Evolutionary conservation across 768 basidiomycete genomes (phyloP), one percentile per base, ranked within the genome.

Genomic region (Boletus barrowsii): DNA sequence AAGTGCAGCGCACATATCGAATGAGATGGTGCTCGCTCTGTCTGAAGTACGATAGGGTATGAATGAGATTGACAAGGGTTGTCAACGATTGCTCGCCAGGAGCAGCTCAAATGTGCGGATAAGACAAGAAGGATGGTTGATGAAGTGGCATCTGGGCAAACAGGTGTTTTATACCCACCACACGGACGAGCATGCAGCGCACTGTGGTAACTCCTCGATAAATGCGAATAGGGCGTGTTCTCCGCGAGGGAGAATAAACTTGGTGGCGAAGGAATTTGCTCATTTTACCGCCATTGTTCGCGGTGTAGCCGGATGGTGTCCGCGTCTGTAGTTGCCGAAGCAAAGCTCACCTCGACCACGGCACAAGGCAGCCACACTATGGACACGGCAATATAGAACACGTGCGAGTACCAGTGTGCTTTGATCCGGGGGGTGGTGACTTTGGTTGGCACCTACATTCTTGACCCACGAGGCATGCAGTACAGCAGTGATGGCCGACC

Each of bases 51-150:
- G 43, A 26, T 32, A 51, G 41, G 35, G 35, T 55, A 55, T 54
- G 54, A 42, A 47, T 11, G 39, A 52, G 55, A 54, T 50, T 36
- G 30, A 24, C 10, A 42, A 29, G 45, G 39, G 42, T 47, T 26
- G 54, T 59, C 39, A 54, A 39, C 10, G 49, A 49, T 62, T 47
- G 58, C 65, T 72, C 69, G 55, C 69, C 69, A 56, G 71, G 69
- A 72, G 65, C 61, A 42, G 47, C 33, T 63, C 14, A 45, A 62
- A 47, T 52, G 10, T 53, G 62, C 42, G 69, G 67, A 71, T 62
- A 77, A 66, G 81, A 69, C 66, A 60, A 79, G 79, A 56, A 78
- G 78, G 70, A 75, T 79, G 62, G 66, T 71, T 57, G 49, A 47
- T 53, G 51, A 48, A 52, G 24, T 18, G 17, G 29, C 35, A 30